These are phyloP conservation scores for Zygosaccharomyces gambellarensis DNA, from an alignment of 805 yeast genomes.

Conservation along the genomic window DNA sequence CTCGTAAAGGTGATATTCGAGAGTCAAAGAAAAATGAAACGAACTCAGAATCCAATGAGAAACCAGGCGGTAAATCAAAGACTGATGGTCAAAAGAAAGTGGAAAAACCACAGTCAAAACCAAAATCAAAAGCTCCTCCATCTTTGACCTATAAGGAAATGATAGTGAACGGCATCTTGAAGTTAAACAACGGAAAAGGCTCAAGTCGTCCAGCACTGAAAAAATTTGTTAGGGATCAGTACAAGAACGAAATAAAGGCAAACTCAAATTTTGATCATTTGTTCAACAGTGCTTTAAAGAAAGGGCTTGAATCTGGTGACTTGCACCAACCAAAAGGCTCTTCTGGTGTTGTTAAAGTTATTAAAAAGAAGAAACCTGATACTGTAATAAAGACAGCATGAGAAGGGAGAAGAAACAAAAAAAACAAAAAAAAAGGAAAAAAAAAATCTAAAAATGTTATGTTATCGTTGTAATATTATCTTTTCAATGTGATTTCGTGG, in stretches of 20 bases:
- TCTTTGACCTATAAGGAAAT: slow-evolving; percentile 26
- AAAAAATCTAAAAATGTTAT: not conserved
- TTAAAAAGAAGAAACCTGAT: slow-evolving; percentile 22
- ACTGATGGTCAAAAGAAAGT: not conserved
- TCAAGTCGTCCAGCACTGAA: slow-evolving; percentile 82
- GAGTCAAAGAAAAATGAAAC: not conserved
- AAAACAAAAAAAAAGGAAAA: not conserved
- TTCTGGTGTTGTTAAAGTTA: slow-evolving; percentile 29
- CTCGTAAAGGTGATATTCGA: not conserved
- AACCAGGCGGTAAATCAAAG: not conserved
- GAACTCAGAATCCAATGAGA: not conserved
- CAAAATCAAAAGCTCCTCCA: not conserved
- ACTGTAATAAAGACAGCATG: slow-evolving; percentile 15
- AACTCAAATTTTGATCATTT: slow-evolving; percentile 64
- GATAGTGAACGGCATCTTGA: slow-evolving; percentile 54
- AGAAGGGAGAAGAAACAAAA: slow-evolving; percentile 5
- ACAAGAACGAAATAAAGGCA: slow-evolving; percentile 48
- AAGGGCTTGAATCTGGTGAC: slow-evolving; percentile 73
- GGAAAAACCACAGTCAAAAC: slow-evolving; percentile 9
- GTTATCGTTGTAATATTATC: not conserved
- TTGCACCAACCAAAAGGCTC: slow-evolving; percentile 86
- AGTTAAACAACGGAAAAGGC: slow-evolving; percentile 78
- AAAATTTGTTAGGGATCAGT: slow-evolving; percentile 56
- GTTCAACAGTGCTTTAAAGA: slow-evolving; percentile 65
- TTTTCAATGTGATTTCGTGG: not conserved